A percentile compares a stretch with the other conserved stretches of the same genome.
Evolutionary conservation across 495 filamentous ascomycete species (phyloP).

Genomic region (Hypoxylon perforatum): DNA sequence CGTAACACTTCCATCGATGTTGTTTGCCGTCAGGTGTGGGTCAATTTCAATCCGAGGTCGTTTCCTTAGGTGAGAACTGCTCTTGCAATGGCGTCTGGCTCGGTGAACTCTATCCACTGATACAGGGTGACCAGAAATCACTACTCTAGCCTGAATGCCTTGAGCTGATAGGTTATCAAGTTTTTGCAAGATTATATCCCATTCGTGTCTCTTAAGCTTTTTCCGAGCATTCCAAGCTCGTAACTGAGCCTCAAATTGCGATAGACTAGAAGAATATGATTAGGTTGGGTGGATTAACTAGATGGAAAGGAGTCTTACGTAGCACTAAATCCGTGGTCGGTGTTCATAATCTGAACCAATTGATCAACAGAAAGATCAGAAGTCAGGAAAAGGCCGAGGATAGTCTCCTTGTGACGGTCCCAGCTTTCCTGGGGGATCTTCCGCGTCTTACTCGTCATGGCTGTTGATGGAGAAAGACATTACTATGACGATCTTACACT

Average conservation of each 20-base stretch:
- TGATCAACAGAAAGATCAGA: constrained; percentile 8
- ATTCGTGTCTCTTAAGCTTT: constrained; percentile 33
- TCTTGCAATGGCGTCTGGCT: constrained; percentile 12
- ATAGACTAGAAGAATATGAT: not conserved
- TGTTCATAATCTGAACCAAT: constrained; percentile 26
- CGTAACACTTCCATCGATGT: not conserved
- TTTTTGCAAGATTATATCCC: constrained; percentile 23
- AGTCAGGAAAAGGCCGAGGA: constrained; percentile 27
- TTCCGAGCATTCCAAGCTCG: constrained; percentile 37
- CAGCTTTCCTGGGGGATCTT: constrained; percentile 27
- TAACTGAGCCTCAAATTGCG: constrained; percentile 32
- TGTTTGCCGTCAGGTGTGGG: not conserved
- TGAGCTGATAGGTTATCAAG: constrained; percentile 20
- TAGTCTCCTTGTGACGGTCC: constrained; percentile 32
- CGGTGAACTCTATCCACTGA: constrained; percentile 18
- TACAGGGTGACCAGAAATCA: constrained; percentile 32
- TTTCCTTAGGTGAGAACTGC: not conserved
- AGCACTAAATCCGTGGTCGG: constrained; percentile 27
- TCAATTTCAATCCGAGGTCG: constrained; percentile 4
- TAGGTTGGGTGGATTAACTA: not conserved
- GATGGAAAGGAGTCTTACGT: constrained; percentile 20
- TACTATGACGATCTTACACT: not conserved
- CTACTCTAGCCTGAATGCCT: constrained; percentile 9
- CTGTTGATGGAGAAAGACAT: not conserved
- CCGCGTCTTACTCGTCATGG: constrained; percentile 20